Evolutionary conservation across 2,329 filamentous ascomycete species (phyloP).

Genomic region (Zasmidium angulare): DNA sequence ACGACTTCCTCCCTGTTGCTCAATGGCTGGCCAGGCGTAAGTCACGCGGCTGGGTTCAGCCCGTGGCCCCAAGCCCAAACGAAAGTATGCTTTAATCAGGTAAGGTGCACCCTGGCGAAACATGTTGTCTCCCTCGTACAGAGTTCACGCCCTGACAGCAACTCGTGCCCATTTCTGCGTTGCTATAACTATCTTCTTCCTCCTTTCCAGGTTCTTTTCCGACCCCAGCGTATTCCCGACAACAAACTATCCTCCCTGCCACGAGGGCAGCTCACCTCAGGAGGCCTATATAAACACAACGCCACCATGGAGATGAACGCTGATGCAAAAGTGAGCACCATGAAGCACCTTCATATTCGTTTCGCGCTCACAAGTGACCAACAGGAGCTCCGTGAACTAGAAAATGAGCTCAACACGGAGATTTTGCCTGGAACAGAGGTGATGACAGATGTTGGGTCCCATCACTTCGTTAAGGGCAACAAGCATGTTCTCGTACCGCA

Average conservation of each 20-base stretch:
- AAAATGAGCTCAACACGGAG: conserved; percentile 53
- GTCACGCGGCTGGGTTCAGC: neutral
- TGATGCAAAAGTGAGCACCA: conserved; percentile 11
- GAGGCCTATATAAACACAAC: neutral
- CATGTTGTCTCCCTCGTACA: neutral
- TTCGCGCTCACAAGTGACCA: conserved; percentile 14
- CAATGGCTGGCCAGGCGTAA: neutral
- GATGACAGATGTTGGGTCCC: conserved; percentile 60
- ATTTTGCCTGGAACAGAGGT: conserved; percentile 60
- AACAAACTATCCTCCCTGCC: neutral
- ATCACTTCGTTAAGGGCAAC: conserved; percentile 62
- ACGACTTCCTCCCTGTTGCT: neutral
- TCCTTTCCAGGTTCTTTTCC: neutral
- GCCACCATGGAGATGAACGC: conserved; percentile 24
- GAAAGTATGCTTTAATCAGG: neutral
- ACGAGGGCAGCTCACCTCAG: neutral
- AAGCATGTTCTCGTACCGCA: conserved; percentile 53
- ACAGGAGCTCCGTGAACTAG: conserved; percentile 48
- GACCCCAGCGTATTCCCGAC: neutral
- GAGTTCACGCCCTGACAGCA: neutral
- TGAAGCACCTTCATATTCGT: neutral
- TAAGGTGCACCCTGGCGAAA: neutral
- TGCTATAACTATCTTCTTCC: neutral
- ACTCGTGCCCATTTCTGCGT: neutral
- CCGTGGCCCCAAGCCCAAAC: neutral